Base-by-base conservation (phyloP, 192 early-diverging fungal species). In the Polychytrium aggregatum region DNA sequence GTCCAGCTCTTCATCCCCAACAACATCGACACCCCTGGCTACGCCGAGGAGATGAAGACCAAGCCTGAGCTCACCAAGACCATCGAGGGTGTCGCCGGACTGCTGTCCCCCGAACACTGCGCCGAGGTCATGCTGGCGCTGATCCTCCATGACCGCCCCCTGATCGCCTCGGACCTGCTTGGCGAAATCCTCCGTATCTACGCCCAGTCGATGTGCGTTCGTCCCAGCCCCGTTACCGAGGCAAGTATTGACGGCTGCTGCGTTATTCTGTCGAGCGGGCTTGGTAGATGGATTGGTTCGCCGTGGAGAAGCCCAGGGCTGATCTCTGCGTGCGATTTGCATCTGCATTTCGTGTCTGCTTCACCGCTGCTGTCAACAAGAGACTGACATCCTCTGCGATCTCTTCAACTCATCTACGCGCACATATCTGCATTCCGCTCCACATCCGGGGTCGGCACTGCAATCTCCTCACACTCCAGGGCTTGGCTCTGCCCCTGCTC, bases 1-100 rank as follows among this genome's bases (percentile, higher is more conserved):
- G 65, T 74, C 13, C 68, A 70, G 29, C 29, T 60, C 9, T 65
- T 53, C 42, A 50, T 61, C 28, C 68, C 68, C 6, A 65, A 63
- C 29, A 70, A 67, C 58, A 74, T 74, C 30, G 63, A 58, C 58
- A 65, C 72, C 25, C 64, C 64, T 14, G 67, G 72, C 2, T 68
- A 56, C 31, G 67, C 46, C 21, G 48, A 55, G 18, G 72, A 74
- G 51, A 59, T 62, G 35, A 52, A 62, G 48, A 62, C 59, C 24
- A 74, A 74, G 46, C 72, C 72, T 21, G 52, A 50, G 28, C 52
- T 74, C 20, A 68, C 63, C 14, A 52, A 48, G 22, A 17, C 49
- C 27, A 59, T 74, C 39, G 72, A 74, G 50, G 67, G 63, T 45
- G 30, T 44, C 13, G 56, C 48, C 21, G 39, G 22, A 17, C 55